Evolutionary conservation across 257 asterid species (phyloP).

Genomic region (Striga asiatica): DNA sequence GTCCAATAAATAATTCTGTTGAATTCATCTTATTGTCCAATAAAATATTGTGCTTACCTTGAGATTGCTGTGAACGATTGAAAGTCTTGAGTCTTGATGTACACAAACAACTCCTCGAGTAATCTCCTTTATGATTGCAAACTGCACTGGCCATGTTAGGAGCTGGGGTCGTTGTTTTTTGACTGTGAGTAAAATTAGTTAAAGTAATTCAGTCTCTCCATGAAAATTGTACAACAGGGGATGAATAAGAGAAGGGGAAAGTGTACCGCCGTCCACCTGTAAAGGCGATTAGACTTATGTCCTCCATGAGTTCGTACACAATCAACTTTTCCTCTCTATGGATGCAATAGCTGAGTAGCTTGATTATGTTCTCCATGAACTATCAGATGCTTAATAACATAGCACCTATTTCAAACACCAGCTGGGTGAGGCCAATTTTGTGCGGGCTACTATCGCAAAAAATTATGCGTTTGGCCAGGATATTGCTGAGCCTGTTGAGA

Average conservation of each 20-base stretch:
- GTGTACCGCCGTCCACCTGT: background rate
- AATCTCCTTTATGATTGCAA: constrained; percentile 3
- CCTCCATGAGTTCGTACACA: constrained; percentile 13
- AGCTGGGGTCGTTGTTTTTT: no score
- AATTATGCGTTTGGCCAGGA: no score
- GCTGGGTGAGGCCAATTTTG: no score
- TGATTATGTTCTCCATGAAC: constrained; percentile 5
- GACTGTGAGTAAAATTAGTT: background rate
- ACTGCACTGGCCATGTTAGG: background rate
- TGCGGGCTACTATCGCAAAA: no score
- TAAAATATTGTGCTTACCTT: background rate
- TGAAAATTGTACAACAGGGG: background rate
- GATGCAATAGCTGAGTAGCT: background rate
- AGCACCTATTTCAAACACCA: no score
- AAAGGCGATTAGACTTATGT: background rate
- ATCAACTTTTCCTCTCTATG: background rate
- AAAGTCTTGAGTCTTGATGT: constrained; percentile 9
- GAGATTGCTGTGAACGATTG: constrained; percentile 10
- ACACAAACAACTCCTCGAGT: constrained; percentile 11
- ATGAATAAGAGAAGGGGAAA: background rate
- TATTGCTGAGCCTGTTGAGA: no score
- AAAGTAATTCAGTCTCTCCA: background rate
- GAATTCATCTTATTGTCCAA: constrained; percentile 13
- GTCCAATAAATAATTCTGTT: no score
- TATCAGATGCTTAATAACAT: no score